These are phyloP conservation scores for Sodiomyces alkalinus DNA, from an alignment of 2,329 filamentous ascomycete genomes.

Conservation along the genomic window DNA sequence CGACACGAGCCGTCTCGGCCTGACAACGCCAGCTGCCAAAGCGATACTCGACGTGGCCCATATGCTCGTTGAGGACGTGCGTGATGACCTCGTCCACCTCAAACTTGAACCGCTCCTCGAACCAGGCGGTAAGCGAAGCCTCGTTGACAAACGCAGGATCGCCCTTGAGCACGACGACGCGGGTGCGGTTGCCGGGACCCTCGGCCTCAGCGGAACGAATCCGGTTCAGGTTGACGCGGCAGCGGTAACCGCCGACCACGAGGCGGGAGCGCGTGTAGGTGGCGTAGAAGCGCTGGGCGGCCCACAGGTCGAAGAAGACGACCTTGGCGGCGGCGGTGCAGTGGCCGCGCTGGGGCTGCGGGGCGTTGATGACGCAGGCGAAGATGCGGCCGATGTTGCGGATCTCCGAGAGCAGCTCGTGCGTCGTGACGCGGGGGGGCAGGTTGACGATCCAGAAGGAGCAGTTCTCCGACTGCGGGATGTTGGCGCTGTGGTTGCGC, in stretches of 20 bases:
- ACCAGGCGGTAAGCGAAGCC: slow-evolving; percentile 21
- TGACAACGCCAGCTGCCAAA: slow-evolving; percentile 42
- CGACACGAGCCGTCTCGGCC: slow-evolving; percentile 28
- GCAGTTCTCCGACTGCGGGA: slow-evolving; percentile 27
- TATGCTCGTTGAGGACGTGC: slow-evolving; percentile 12
- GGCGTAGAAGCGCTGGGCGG: slow-evolving; percentile 20
- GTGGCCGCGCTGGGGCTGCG: slow-evolving; percentile 19
- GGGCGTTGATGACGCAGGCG: slow-evolving; percentile 34
- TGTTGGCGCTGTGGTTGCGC: slow-evolving; percentile 23
- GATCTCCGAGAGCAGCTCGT: slow-evolving; percentile 28
- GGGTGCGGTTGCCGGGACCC: slow-evolving; percentile 17
- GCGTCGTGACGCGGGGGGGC: slow-evolving; percentile 23
- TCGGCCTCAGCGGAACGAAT: slow-evolving; percentile 23
- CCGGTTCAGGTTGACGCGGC: slow-evolving; percentile 30
- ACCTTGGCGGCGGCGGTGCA: slow-evolving; percentile 29
- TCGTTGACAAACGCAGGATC: slow-evolving; percentile 26
- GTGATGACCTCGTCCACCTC: slow-evolving; percentile 27
- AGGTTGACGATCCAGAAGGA: slow-evolving; percentile 38
- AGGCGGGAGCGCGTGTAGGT: slow-evolving; percentile 15
- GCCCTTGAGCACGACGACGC: slow-evolving; percentile 36
- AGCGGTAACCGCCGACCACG: slow-evolving; percentile 18
- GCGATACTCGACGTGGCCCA: slow-evolving; percentile 28
- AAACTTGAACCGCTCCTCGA: slow-evolving; percentile 26
- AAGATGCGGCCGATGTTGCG: slow-evolving; percentile 33
- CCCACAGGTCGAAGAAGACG: slow-evolving; percentile 28